A percentile compares a stretch with the other conserved stretches of the same genome.
Conservation (phyloP, 176 grass and related monocot species). For the Stipa capillata region DNA sequence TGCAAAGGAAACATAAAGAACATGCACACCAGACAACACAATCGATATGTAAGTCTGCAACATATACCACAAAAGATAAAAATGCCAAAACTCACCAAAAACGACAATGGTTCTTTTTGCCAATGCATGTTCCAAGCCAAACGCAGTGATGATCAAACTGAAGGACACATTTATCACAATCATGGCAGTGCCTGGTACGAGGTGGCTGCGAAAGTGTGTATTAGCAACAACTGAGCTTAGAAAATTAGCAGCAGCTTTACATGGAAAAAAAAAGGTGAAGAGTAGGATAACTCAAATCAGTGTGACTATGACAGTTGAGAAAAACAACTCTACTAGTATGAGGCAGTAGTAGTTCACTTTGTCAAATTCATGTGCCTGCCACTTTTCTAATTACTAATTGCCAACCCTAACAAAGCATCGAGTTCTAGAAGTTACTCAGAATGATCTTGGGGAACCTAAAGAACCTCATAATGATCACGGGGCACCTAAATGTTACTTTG, state of each 20-base stretch:
- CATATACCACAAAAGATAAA: not conserved
- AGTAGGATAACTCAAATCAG: slow-evolving; percentile 2
- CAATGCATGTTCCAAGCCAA: slow-evolving; percentile 97
- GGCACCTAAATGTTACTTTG: not conserved
- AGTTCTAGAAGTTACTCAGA: not conserved
- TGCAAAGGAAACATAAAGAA: not conserved
- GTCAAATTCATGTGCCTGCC: not conserved
- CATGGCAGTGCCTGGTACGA: slow-evolving; percentile 83
- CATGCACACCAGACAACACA: not conserved
- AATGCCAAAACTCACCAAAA: slow-evolving; percentile 70
- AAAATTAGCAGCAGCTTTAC: slow-evolving; percentile 11
- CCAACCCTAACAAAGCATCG: not conserved
- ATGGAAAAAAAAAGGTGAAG: slow-evolving; percentile 6
- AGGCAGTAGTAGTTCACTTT: not conserved
- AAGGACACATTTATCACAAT: slow-evolving; percentile 97
- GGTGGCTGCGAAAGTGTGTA: slow-evolving; percentile 67
- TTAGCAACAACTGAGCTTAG: slow-evolving; percentile 18
- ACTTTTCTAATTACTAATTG: not conserved
- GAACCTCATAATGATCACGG: not conserved
- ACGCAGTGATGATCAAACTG: slow-evolving; percentile 99
- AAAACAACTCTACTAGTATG: not conserved
- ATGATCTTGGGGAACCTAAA: not conserved
- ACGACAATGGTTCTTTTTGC: slow-evolving; percentile 82
- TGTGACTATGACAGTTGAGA: not conserved
- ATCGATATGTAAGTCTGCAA: not conserved